Conservation (phyloP, 257 asterid species). For the Buddleja alternifolia region DNA sequence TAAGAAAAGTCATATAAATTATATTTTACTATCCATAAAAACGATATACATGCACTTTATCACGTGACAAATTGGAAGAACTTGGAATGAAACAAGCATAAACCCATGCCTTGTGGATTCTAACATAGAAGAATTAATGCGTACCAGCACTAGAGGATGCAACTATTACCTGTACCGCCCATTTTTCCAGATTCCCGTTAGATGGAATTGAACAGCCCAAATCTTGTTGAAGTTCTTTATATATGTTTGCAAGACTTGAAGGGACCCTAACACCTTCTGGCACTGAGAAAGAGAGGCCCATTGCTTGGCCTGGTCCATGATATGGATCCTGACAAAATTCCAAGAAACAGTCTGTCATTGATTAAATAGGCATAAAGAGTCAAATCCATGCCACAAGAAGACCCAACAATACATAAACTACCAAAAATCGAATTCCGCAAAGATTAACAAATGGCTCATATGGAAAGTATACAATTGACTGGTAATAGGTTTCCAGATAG, state of each 20-base stretch:
- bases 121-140: slow-evolving; percentile 19
- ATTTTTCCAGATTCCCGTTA: slow-evolving; percentile 84
- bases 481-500: neutral
- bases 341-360: neutral
- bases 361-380: neutral
- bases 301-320: slow-evolving; percentile 98
- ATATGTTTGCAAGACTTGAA: slow-evolving; percentile 85
- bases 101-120: slow-evolving; percentile 18
- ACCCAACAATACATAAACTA: neutral
- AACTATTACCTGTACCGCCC: slow-evolving; percentile 84
- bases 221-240: slow-evolving; percentile 87
- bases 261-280: slow-evolving; percentile 85
- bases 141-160: slow-evolving; percentile 20
- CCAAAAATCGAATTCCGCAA: slow-evolving; percentile 10
- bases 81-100: neutral
- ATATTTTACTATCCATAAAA: no score
- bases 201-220: slow-evolving; percentile 80
- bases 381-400: neutral
- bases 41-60: neutral
- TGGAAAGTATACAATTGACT: neutral
- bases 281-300: slow-evolving; percentile 98
- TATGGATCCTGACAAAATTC: slow-evolving; percentile 76
- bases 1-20: neutral
- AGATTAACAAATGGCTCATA: neutral
- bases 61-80: slow-evolving; percentile 18